A percentile compares a stretch with the other conserved stretches of the same genome.
Conservation (phyloP, 2,329 filamentous ascomycete genomes). For the Diplodia seriata region DNA sequence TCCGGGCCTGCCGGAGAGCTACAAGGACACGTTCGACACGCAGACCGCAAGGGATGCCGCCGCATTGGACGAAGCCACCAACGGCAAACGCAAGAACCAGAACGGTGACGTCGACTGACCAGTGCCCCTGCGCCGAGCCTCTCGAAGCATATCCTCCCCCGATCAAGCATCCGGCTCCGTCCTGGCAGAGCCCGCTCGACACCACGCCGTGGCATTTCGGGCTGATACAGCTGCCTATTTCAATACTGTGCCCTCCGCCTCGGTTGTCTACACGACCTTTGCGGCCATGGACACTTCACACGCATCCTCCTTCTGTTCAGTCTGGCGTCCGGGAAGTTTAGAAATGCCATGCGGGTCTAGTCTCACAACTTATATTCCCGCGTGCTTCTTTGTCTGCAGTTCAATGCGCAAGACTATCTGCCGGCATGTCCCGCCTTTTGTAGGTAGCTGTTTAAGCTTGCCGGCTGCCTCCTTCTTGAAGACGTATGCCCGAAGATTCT, state of each 20-base stretch:
- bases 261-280: neutral
- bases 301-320: neutral
- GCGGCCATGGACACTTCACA: neutral
- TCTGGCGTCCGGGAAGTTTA: neutral
- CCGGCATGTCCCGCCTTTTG: neutral
- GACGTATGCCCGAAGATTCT: neutral
- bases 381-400: neutral
- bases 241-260: neutral
- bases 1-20: conserved; percentile 29
- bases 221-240: neutral
- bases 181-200: neutral
- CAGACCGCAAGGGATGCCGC: conserved; percentile 30
- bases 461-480: neutral
- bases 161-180: neutral
- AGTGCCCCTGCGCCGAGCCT: neutral
- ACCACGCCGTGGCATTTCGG: neutral
- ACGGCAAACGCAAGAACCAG: conserved; percentile 18
- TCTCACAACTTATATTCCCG: neutral
- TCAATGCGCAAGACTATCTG: neutral
- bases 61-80: conserved; percentile 14
- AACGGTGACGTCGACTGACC: conserved; percentile 21
- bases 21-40: conserved; percentile 27
- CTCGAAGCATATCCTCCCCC: neutral
- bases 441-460: neutral
- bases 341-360: neutral